phyloP scores from a whole-genome alignment of 495 filamentous ascomycete species.

The Copromyces sp. region DNA sequence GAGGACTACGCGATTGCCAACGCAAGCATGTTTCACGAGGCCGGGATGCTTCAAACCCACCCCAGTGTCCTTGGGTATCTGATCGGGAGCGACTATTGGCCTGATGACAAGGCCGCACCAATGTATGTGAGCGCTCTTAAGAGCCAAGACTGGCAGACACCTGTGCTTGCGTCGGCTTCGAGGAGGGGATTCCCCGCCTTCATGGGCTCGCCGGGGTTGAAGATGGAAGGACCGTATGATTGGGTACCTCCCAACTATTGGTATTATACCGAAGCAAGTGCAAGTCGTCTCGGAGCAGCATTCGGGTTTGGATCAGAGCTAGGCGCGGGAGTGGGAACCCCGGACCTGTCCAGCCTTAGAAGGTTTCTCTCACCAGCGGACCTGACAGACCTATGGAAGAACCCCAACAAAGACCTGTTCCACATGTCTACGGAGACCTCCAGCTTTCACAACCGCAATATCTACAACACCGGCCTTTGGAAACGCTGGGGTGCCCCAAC shows the following conservation, averaged over 20 bases:
- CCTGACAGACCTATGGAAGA: conserved; percentile 44
- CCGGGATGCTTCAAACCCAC: conserved; percentile 47
- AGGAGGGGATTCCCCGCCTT: conserved; percentile 41
- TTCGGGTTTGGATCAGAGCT: conserved; percentile 55
- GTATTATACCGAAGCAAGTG: conserved; percentile 35
- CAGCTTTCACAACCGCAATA: conserved; percentile 41
- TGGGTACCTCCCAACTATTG: conserved; percentile 59
- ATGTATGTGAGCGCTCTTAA: conserved; percentile 41
- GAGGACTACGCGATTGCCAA: conserved; percentile 46
- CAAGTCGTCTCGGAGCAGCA: conserved; percentile 39
- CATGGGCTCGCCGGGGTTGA: conserved; percentile 49
- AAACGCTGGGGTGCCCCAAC: conserved; percentile 43
- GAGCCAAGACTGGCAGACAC: conserved; percentile 44
- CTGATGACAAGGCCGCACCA: conserved; percentile 42
- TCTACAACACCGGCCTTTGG: conserved; percentile 47
- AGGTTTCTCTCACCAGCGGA: conserved; percentile 44
- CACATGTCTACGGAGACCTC: conserved; percentile 50
- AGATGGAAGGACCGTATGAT: conserved; percentile 60
- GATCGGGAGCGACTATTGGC: conserved; percentile 55
- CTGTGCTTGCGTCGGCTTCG: conserved; percentile 48
- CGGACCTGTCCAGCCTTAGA: conserved; percentile 42
- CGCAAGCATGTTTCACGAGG: conserved; percentile 48
- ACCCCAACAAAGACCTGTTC: conserved; percentile 41
- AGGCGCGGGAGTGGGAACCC: conserved; percentile 52
- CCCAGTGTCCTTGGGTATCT: conserved; percentile 47